Base-by-base conservation (phyloP, 2,329 filamentous ascomycete genomes). In the Exophiala oligosperma region DNA sequence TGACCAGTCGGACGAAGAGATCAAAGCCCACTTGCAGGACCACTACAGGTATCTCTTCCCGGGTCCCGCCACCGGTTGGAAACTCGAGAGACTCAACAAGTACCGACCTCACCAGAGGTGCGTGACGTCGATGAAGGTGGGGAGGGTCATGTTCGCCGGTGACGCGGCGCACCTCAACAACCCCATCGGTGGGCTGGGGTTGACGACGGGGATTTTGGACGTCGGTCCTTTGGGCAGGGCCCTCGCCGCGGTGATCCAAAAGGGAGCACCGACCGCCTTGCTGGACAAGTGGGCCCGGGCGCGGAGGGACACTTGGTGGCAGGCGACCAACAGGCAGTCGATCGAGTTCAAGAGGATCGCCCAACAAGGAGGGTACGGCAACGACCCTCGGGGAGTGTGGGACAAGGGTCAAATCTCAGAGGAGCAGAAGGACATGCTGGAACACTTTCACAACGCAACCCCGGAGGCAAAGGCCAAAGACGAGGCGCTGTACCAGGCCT, bases 161-260 rank as follows among this genome's bases (percentile, higher is more conserved):
- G 60, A 63, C 41, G 57, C 57, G 9, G 52, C 52, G 23, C 57
- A 60, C 37, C 46, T 59, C 12, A 80, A 78, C 65, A 81, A 80
- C 66, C 77, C 59, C 1, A 79, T 79, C 70, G 85, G 84, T 46
- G 84, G 84, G 0, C 73, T 87, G 9, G 85, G 84, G 1, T 79
- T 87, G 52, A 86, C 83, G 0, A 84, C 84, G 3, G 85, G 84
- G 0, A 82, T 88, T 54, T 81, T 83, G 12, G 85, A 87, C 63
- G 78, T 84, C 1, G 84, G 82, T 9, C 82, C 82, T 0, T 74
- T 88, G 4, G 83, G 78, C 57, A 83, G 87, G 63, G 85, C 83
- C 64, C 74, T 87, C 8, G 67, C 70, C 12, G 76, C 75, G 1
- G 74, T 77, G 12, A 69, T 76, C 52, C 66, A 70, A 3, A 72